Base-by-base conservation (phyloP, 1,139 yeast species). In the Hyphopichia khmerensis region DNA sequence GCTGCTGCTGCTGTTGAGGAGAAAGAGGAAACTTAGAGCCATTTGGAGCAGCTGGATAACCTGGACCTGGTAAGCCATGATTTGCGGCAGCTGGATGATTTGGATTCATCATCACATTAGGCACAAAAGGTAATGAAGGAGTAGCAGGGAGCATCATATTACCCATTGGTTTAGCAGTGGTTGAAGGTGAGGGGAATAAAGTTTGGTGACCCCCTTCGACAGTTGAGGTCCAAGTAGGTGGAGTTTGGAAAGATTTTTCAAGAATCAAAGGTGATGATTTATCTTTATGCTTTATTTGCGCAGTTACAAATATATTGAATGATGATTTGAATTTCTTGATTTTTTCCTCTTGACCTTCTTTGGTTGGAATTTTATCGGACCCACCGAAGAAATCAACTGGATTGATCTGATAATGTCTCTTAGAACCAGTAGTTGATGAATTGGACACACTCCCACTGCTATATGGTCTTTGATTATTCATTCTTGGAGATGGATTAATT, bases 201-300 rank as follows among this genome's bases (percentile, higher is more conserved):
- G 64, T 62, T 43, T 68, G 73, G 58, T 79, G 76, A 2, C 82
- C 69, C 42, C 74, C 80, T 39, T 80, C 85, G 21, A 75, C 64
- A 3, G 84, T 81, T 18, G 75, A 69, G 24, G 73, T 71, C 96
- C 96, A 88, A 0, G 93, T 84, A 41, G 96, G 96, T 4, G 89
- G 84, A 0, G 95, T 84, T 38, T 75, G 72, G 60, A 77, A 88
- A 1, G 95, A 82, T 51, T 74, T 79, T 51, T 84, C 93, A 47
- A 51, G 64, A 40, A 51, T 54, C 40, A 60, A 57, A 48, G 60
- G 60, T 50, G 48, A 51, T 11, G 62, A 61, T 11, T 59, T 63
- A n/a, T 65, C 67, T 32, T 63, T 60, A 42, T 66, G 64, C 33
- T 65, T 70, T 21, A 52, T 49, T 44, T 65, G 66, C 3, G 76